Conservation (phyloP, 768 basidiomycete genomes). For the Boletus tylopilopsis region DNA sequence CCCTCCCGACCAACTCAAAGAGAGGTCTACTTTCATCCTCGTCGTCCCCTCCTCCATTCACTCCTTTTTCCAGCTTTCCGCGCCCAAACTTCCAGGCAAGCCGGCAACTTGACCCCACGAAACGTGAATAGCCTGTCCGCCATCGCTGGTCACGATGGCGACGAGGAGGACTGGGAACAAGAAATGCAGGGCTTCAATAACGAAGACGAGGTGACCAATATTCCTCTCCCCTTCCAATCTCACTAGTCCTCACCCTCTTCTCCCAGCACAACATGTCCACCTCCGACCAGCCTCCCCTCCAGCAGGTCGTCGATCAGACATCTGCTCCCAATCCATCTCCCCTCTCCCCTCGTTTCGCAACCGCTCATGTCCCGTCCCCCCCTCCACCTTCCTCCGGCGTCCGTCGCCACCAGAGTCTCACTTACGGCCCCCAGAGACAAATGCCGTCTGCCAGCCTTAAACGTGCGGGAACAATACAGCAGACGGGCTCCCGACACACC, state of each 20-base stretch:
- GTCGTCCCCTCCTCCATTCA: neutral
- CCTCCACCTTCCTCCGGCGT: constrained; percentile 70
- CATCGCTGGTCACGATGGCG: constrained; percentile 83
- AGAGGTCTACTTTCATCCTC: constrained; percentile 45
- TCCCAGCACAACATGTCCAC: constrained; percentile 22
- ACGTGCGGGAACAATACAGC: constrained; percentile 67
- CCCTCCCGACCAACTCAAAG: constrained; percentile 77
- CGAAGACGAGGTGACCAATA: constrained; percentile 60
- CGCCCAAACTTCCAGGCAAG: constrained; percentile 44
- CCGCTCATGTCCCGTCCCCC: constrained; percentile 57
- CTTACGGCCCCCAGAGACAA: constrained; percentile 58
- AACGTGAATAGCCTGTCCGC: constrained; percentile 79
- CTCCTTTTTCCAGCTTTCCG: constrained; percentile 43
- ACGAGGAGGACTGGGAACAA: constrained; percentile 84
- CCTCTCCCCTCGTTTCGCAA: constrained; percentile 58
- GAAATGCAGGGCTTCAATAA: constrained; percentile 54
- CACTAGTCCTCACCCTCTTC: neutral
- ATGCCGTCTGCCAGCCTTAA: constrained; percentile 55
- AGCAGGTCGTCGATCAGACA: constrained; percentile 49
- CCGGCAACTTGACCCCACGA: constrained; percentile 65
- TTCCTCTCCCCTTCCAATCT: neutral
- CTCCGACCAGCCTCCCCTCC: constrained; percentile 34
- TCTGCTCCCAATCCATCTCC: constrained; percentile 44
- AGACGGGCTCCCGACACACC: constrained; percentile 40
- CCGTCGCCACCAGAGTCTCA: constrained; percentile 77